Evolutionary conservation across 805 yeast species (phyloP).

Genomic region (Kazachstania bromeliacearum): DNA sequence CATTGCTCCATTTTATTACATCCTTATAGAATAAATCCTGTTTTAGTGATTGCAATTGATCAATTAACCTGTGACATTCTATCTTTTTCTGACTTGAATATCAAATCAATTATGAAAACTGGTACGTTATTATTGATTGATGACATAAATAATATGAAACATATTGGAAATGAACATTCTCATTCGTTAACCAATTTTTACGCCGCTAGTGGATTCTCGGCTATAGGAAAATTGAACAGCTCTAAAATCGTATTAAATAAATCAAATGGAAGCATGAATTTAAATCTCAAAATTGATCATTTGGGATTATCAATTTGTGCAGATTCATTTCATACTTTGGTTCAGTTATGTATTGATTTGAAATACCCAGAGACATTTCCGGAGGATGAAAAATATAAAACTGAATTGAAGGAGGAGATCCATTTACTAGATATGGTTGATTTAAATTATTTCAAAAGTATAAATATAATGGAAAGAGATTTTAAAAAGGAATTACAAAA

Average conservation of each 20-base stretch:
- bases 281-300: slow-evolving; percentile 37
- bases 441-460: slow-evolving; percentile 21
- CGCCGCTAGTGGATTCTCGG: slow-evolving; percentile 22
- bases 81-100: slow-evolving; percentile 15
- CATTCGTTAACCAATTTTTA: slow-evolving; percentile 12
- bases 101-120: slow-evolving; percentile 40
- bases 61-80: slow-evolving; percentile 36
- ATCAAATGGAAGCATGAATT: slow-evolving; percentile 22
- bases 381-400: slow-evolving; percentile 49
- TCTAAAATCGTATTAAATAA: not conserved
- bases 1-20: slow-evolving; percentile 54
- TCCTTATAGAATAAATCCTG: slow-evolving; percentile 56
- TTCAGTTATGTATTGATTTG: slow-evolving; percentile 60
- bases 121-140: slow-evolving; percentile 53
- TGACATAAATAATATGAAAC: slow-evolving; percentile 31
- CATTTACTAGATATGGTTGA: slow-evolving; percentile 36
- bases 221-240: slow-evolving; percentile 17
- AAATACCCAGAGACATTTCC: slow-evolving; percentile 56
- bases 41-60: slow-evolving; percentile 45
- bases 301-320: slow-evolving; percentile 58
- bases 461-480: slow-evolving; percentile 17
- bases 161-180: not conserved
- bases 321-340: slow-evolving; percentile 68
- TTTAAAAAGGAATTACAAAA: slow-evolving; percentile 1
- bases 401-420: slow-evolving; percentile 22